Conservation (phyloP, 164 flowering plant species). For the Paratinospora sagittata region DNA sequence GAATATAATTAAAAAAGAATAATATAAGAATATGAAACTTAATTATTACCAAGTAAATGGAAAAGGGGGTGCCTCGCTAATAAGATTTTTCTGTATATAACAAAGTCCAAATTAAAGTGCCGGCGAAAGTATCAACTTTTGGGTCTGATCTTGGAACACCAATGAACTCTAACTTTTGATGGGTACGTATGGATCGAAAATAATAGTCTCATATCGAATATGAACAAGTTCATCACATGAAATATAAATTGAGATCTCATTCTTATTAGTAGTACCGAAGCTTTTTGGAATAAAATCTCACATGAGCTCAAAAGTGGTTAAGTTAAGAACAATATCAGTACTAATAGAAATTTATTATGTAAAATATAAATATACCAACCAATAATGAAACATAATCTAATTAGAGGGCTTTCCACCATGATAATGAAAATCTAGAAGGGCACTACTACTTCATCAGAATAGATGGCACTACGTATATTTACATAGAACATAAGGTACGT, state of each 20-base stretch:
- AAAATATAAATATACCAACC: not conserved
- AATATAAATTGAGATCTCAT: no score
- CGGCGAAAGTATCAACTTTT: not conserved
- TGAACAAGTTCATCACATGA: no score
- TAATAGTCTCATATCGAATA: no score
- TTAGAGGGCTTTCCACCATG: not conserved
- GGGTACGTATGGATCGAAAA: no score
- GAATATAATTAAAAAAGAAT: not conserved
- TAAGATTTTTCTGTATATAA: no score
- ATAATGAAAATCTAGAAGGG: not conserved
- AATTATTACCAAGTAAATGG: not conserved
- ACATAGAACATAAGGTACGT: not conserved
- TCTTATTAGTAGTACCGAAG: no score
- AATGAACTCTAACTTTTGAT: not conserved
- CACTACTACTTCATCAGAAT: not conserved
- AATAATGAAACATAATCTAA: not conserved
- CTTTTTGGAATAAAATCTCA: no score
- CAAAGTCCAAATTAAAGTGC: not conserved
- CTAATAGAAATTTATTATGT: no score
- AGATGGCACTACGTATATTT: not conserved
- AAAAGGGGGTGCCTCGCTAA: not conserved
- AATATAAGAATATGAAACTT: not conserved
- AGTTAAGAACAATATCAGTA: no score
- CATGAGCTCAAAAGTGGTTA: no score
- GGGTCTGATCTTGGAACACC: not conserved